Evolutionary conservation across 257 asterid species (phyloP), one percentile per base, ranked within the genome.

Genomic region (Catharanthus roseus): DNA sequence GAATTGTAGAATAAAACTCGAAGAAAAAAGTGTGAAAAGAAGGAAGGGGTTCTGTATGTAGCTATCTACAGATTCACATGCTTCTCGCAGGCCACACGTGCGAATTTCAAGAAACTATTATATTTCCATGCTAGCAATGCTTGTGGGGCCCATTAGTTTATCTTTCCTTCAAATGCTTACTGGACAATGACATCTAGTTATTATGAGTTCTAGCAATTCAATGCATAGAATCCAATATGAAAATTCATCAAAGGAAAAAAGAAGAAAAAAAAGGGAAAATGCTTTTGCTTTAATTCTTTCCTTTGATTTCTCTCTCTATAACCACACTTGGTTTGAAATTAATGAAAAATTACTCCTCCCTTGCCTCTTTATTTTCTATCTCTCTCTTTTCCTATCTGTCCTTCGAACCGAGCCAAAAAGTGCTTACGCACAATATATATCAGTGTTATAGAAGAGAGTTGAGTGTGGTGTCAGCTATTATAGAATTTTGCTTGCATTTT

Each of bases 321-420:
- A 7, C 55, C 55, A 15, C 55, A 49, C 23, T 49, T 47, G 45
- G 67, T 21, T 68, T 51, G 60, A 53, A 51, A 36, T 70, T 33
- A 58, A 28, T 31, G 63, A 53, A 1, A 65, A 1, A 65, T 65
- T 55, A 54, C 41, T 66, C 29, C 21, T 15, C 16, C 26, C 16
- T 56, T 65, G 77, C 50, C 61, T 47, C 58, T 42, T 66, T 31
- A 12, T 11, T 53, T 8, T 38, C 42, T 38, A 3, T 38, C 44
- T 58, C 49, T 70, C 36, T 60, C 19, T 68, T n/a, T 45, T 44
- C 36, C 54, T 53, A 34, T 45, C 69, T 61, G 28, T 47, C 66
- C 41, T 70, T 55, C 69, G 60, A 60, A 71, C 58, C 75, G 26
- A 31, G 75, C 69, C 70, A 71, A 68, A 50, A 68, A 50, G 72